These are phyloP conservation scores for Thermochaetoides dissita DNA, from an alignment of 2,329 filamentous ascomycete genomes.

Conservation along the genomic window DNA sequence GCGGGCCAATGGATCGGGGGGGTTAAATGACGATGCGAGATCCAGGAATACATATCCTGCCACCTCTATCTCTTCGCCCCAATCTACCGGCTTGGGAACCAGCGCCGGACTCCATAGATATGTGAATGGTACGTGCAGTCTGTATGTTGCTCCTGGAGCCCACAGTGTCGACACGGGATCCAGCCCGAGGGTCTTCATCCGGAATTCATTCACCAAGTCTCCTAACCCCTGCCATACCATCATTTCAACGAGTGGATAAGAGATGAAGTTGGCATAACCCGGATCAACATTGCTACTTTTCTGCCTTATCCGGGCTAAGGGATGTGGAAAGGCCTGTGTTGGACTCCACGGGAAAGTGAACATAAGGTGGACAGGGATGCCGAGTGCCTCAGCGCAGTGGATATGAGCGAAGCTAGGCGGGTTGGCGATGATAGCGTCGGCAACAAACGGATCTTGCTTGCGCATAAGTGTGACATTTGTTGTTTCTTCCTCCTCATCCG, in stretches of 20 bases:
- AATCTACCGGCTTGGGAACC: conserved; percentile 53
- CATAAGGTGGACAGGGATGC: conserved; percentile 70
- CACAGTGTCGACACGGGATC: conserved; percentile 64
- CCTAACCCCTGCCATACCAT: conserved; percentile 85
- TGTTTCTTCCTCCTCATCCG: conserved; percentile 51
- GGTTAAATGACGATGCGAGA: conserved; percentile 45
- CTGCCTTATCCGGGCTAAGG: conserved; percentile 50
- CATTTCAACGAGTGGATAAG: conserved; percentile 67
- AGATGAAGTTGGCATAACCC: conserved; percentile 66
- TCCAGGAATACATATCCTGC: conserved; percentile 70
- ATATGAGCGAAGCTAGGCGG: conserved; percentile 66
- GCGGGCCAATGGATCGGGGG: conserved; percentile 37
- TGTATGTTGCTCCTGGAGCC: conserved; percentile 60
- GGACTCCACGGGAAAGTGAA: conserved; percentile 78
- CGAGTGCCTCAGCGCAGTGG: conserved; percentile 65
- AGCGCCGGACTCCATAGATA: conserved; percentile 58
- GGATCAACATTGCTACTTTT: conserved; percentile 58
- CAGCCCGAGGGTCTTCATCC: conserved; percentile 52
- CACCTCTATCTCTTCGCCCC: conserved; percentile 57
- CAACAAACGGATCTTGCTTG: conserved; percentile 46
- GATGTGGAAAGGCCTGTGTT: conserved; percentile 63
- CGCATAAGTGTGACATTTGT: conserved; percentile 53
- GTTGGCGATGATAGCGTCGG: conserved; percentile 75
- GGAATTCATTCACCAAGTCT: conserved; percentile 63
- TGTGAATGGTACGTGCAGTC: conserved; percentile 60